Conservation (phyloP, 2,329 filamentous ascomycete genomes). For the Botrytis medusae region DNA sequence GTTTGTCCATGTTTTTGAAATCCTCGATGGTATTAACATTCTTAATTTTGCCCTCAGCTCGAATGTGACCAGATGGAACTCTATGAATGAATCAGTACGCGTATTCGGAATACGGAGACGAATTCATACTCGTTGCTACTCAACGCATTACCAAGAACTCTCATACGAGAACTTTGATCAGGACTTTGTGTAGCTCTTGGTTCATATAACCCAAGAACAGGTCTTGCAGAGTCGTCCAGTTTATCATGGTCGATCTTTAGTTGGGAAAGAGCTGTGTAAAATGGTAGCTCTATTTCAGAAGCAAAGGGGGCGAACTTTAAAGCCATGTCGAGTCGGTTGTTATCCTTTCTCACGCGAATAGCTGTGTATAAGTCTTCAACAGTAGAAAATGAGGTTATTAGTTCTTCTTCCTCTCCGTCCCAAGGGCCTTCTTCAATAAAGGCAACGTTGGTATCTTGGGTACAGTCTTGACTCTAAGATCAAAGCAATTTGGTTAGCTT, state of each 20-base stretch:
- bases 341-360: not conserved
- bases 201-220: slow-evolving; percentile 86
- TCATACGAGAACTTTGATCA: slow-evolving; percentile 80
- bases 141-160: slow-evolving; percentile 83
- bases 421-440: slow-evolving; percentile 19
- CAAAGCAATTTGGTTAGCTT: slow-evolving; percentile 13
- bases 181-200: slow-evolving; percentile 69
- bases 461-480: slow-evolving; percentile 3
- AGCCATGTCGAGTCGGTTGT: slow-evolving; percentile 31
- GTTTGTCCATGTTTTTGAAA: slow-evolving; percentile 81
- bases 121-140: slow-evolving; percentile 73
- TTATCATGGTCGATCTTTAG: slow-evolving; percentile 97
- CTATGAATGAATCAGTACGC: slow-evolving; percentile 45
- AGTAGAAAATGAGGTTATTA: slow-evolving; percentile 1
- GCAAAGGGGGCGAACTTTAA: slow-evolving; percentile 85
- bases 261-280: slow-evolving; percentile 88
- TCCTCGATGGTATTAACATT: slow-evolving; percentile 97
- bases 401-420: slow-evolving; percentile 17
- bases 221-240: slow-evolving; percentile 88
- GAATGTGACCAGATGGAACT: slow-evolving; percentile 67
- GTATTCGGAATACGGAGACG: not conserved
- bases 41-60: slow-evolving; percentile 89
- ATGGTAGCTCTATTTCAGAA: slow-evolving; percentile 92
- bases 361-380: slow-evolving; percentile 2
- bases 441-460: slow-evolving; percentile 14